These are phyloP conservation scores for Chaetomium strumarium DNA, from an alignment of 2,329 filamentous ascomycete genomes.

Conservation along the genomic window DNA sequence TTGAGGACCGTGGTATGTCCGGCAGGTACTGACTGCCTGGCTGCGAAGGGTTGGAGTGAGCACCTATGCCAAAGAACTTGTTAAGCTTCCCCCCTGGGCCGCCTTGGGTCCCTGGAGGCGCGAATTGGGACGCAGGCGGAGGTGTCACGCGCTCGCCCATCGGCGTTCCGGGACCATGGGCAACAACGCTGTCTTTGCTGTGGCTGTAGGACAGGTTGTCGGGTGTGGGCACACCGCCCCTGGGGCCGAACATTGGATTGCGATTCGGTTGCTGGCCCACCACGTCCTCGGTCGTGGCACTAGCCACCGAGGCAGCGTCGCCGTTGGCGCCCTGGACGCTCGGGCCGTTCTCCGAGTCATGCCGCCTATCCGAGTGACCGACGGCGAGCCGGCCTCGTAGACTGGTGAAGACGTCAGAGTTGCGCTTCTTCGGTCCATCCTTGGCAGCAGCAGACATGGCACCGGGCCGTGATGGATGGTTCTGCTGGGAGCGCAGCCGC, in stretches of 20 bases:
- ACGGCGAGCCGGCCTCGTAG: slow-evolving; percentile 40
- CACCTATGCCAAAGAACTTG: slow-evolving; percentile 28
- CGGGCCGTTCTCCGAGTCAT: slow-evolving; percentile 23
- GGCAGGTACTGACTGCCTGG: slow-evolving; percentile 10
- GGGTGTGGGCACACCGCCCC: slow-evolving; percentile 18
- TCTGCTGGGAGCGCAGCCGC: slow-evolving; percentile 36
- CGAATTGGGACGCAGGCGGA: slow-evolving; percentile 17
- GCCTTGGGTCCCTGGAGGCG: slow-evolving; percentile 10
- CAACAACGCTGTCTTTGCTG: slow-evolving; percentile 28
- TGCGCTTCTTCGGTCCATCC: slow-evolving; percentile 32
- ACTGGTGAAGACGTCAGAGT: slow-evolving; percentile 47
- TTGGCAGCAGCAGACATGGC: slow-evolving; percentile 33
- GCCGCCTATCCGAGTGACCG: slow-evolving; percentile 29
- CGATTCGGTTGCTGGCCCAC: slow-evolving; percentile 34
- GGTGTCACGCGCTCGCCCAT: slow-evolving; percentile 12
- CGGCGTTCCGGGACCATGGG: slow-evolving; percentile 21
- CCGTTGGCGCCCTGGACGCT: slow-evolving; percentile 25
- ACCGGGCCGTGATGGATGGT: slow-evolving; percentile 32
- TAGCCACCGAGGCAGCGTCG: slow-evolving; percentile 40
- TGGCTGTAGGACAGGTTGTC: slow-evolving; percentile 26
- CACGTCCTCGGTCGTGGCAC: slow-evolving; percentile 35
- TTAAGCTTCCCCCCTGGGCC: slow-evolving; percentile 22
- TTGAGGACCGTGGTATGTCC: slow-evolving; percentile 24
- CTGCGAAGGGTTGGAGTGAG: slow-evolving; percentile 11
- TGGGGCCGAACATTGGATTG: slow-evolving; percentile 36